Conservation (phyloP, 352 stramenopile species). For the Globisporangium barbulae region DNA sequence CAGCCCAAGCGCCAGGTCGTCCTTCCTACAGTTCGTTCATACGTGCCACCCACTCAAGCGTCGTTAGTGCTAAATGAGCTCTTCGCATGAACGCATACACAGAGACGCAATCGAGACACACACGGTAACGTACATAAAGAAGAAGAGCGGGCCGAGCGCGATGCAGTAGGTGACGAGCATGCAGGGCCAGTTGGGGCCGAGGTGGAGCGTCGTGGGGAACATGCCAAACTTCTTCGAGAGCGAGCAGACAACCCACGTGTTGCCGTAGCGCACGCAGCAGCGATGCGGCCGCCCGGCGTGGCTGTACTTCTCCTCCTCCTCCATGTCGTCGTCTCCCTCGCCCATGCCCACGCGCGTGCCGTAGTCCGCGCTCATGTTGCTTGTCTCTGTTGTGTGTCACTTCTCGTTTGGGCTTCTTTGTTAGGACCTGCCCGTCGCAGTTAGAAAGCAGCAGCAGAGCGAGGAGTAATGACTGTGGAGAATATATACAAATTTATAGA, state of each 20-base stretch:
- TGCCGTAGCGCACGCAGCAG: conserved; percentile 55
- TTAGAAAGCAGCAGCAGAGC: background rate
- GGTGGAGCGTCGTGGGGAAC: conserved; percentile 62
- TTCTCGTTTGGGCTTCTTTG: conserved; percentile 6
- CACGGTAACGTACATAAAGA: conserved; percentile 33
- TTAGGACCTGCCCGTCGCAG: background rate
- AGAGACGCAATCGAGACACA: background rate
- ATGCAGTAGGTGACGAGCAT: conserved; percentile 79
- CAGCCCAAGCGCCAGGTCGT: conserved; percentile 36
- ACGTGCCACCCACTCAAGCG: no score
- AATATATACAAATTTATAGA: background rate
- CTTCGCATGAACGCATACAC: background rate
- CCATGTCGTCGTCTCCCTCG: background rate
- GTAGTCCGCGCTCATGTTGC: conserved; percentile 9
- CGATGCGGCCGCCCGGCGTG: background rate
- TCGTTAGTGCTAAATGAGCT: background rate
- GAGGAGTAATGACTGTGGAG: no score
- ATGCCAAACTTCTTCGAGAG: conserved; percentile 36
- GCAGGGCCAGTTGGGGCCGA: conserved; percentile 67
- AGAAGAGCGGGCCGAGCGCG: conserved; percentile 45
- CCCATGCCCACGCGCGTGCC: conserved; percentile 13
- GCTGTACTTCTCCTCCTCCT: conserved; percentile 17
- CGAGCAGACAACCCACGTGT: conserved; percentile 61
- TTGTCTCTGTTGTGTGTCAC: background rate
- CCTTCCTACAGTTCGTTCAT: conserved; percentile 14